Conservation (phyloP, 2,329 filamentous ascomycete species). For the Botrytis squamosa region DNA sequence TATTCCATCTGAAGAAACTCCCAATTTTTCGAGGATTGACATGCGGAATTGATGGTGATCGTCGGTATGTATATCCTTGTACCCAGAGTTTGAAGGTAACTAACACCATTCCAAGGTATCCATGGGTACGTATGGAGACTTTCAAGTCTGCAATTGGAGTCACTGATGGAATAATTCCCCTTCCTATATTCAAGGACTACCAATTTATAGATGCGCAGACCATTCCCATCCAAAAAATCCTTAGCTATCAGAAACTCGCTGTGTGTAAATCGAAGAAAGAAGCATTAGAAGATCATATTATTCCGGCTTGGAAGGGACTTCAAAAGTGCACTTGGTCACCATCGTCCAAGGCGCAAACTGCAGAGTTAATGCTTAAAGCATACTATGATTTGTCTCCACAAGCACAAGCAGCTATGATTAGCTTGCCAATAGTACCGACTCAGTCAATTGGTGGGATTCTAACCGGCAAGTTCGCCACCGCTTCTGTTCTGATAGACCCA, state of each 20-base stretch:
- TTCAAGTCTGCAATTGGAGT: constrained; percentile 25
- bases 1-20: neutral
- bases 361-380: constrained; percentile 25
- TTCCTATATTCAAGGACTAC: constrained; percentile 25
- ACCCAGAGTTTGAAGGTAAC: neutral
- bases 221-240: constrained; percentile 14
- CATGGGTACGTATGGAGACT: constrained; percentile 25
- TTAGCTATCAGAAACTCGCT: constrained; percentile 22
- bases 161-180: constrained; percentile 20
- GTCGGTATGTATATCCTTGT: neutral
- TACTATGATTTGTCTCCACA: constrained; percentile 23
- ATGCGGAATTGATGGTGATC: neutral
- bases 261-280: constrained; percentile 18
- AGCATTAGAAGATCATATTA: constrained; percentile 28
- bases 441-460: constrained; percentile 21
- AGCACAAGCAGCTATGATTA: constrained; percentile 22
- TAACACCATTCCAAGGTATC: neutral
- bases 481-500: constrained; percentile 32
- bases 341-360: constrained; percentile 26
- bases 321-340: constrained; percentile 17
- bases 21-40: constrained; percentile 9
- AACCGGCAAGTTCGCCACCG: constrained; percentile 26
- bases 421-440: constrained; percentile 30
- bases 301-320: constrained; percentile 29
- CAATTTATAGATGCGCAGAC: constrained; percentile 27